Evolutionary conservation across 148 eudicot genomes (phyloP).

Genomic region (Chenopodium quinoa): DNA sequence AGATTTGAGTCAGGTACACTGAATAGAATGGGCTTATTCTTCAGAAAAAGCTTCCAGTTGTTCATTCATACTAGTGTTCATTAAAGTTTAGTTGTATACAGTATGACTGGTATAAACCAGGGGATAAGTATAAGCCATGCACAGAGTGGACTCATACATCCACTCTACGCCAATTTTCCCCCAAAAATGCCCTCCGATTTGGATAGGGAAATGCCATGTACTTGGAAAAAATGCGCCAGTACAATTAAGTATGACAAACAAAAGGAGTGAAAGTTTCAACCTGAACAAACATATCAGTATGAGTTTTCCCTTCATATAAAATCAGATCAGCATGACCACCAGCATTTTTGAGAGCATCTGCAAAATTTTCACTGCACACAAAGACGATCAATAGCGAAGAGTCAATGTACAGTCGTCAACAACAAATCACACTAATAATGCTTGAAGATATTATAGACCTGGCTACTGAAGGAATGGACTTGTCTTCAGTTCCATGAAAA

Average conservation of each 20-base stretch:
- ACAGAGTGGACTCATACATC: no score
- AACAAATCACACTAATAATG: neutral
- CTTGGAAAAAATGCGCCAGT: neutral
- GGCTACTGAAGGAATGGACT: slow-evolving; percentile 76
- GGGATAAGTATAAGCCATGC: neutral
- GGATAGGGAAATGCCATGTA: neutral
- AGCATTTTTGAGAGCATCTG: slow-evolving; percentile 53
- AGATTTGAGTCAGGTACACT: neutral
- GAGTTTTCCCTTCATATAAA: slow-evolving; percentile 79
- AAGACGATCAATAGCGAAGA: neutral
- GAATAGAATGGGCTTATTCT: no score
- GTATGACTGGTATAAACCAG: neutral
- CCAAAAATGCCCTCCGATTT: neutral
- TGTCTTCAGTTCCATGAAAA: slow-evolving; percentile 80
- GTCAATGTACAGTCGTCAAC: slow-evolving; percentile 1
- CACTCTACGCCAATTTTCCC: no score
- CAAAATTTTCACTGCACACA: slow-evolving; percentile 61
- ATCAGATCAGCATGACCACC: slow-evolving; percentile 72
- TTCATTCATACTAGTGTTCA: neutral
- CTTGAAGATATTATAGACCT: slow-evolving; percentile 45
- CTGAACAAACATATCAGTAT: slow-evolving; percentile 88
- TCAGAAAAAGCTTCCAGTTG: neutral
- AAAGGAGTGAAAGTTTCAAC: slow-evolving; percentile 28
- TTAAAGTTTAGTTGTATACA: no score
- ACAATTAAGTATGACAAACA: neutral